Conservation (phyloP, 2,329 filamentous ascomycete species). For the Aspergillus uvarum region DNA sequence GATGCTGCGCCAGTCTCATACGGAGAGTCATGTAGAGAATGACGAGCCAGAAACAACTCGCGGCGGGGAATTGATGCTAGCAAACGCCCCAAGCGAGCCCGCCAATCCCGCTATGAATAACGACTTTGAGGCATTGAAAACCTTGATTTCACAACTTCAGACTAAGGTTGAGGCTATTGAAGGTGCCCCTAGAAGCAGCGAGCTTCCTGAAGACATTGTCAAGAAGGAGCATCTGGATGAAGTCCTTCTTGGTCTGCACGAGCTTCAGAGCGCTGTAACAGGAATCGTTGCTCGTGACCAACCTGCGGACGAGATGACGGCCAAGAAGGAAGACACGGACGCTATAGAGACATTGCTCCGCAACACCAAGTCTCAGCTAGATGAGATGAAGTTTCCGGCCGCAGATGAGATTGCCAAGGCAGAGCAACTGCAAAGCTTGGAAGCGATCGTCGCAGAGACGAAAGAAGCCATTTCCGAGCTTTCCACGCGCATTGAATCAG, state of each 20-base stretch:
- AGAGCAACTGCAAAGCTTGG: conserved; percentile 61
- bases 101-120: conserved; percentile 57
- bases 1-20: conserved; percentile 61
- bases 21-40: conserved; percentile 39
- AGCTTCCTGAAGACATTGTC: conserved; percentile 41
- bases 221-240: conserved; percentile 51
- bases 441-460: conserved; percentile 70
- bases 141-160: conserved; percentile 76
- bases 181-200: conserved; percentile 44
- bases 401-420: conserved; percentile 65
- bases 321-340: conserved; percentile 79
- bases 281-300: conserved; percentile 48
- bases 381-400: conserved; percentile 69
- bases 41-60: conserved; percentile 54
- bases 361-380: conserved; percentile 84
- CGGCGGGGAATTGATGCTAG: conserved; percentile 59
- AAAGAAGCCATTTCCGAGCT: conserved; percentile 70
- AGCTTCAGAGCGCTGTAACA: conserved; percentile 61
- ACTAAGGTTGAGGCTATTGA: conserved; percentile 80
- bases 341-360: conserved; percentile 87
- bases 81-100: conserved; percentile 23
- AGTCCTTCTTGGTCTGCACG: conserved; percentile 45
- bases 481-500: conserved; percentile 64
- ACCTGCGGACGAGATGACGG: conserved; percentile 52
- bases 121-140: conserved; percentile 82